phyloP scores from a whole-genome alignment of 2,329 filamentous ascomycete genomes.

The Diaporthe sp. region DNA sequence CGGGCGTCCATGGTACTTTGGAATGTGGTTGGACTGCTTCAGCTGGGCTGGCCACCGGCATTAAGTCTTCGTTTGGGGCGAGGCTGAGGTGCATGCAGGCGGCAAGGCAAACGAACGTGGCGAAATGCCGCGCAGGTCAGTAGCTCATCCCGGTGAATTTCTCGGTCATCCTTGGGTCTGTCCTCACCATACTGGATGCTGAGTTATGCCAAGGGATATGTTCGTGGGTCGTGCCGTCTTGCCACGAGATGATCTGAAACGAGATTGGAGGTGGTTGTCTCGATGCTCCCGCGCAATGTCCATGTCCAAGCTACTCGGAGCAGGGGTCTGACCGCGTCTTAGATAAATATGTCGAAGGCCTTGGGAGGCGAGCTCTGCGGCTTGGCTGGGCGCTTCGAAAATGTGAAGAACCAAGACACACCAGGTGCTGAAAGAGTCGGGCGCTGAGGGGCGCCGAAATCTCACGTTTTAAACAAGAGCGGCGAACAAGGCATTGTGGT shows the following conservation, averaged over 20 bases:
- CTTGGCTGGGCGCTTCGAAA: background rate
- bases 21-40: background rate
- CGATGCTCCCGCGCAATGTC: background rate
- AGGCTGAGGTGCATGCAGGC: background rate
- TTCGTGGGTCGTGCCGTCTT: background rate
- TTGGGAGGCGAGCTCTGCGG: background rate
- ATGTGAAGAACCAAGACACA: background rate
- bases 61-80: background rate
- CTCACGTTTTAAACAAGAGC: background rate
- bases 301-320: background rate
- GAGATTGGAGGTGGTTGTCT: background rate
- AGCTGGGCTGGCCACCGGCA: background rate
- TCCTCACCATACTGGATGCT: background rate
- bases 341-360: background rate
- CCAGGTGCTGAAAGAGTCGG: background rate
- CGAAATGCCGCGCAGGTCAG: background rate
- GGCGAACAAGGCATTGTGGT: background rate
- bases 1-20: background rate
- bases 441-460: conserved; percentile 8
- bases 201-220: background rate
- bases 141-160: background rate
- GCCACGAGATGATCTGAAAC: background rate
- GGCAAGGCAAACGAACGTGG: background rate
- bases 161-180: background rate
- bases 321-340: conserved; percentile 13